A percentile compares a stretch with the other conserved stretches of the same genome.
These are phyloP conservation scores for Microcyclospora tardicrescens DNA, from an alignment of 2,329 filamentous ascomycete genomes.

Conservation along the genomic window DNA sequence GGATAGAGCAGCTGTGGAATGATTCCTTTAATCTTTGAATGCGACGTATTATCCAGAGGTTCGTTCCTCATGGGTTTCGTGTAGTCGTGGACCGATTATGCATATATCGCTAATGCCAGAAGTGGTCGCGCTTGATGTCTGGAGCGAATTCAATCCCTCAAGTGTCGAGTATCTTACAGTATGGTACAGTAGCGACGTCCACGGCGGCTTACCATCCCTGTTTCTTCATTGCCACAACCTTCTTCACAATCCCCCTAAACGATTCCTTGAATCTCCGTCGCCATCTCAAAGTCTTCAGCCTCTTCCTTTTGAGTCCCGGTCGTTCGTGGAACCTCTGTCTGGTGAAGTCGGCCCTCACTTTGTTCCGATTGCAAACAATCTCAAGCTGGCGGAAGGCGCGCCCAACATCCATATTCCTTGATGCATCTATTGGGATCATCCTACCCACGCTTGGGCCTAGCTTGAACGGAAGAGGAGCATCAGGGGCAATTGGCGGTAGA, in stretches of 20 bases:
- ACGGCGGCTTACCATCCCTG: constrained; percentile 60
- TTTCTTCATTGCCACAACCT: constrained; percentile 56
- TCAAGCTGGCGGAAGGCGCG: constrained; percentile 35
- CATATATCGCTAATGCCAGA: too few species aligned
- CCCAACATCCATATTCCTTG: constrained; percentile 32
- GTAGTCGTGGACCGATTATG: too few species aligned
- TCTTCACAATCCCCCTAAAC: constrained; percentile 50
- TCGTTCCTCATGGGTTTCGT: too few species aligned
- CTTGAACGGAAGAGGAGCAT: constrained; percentile 10
- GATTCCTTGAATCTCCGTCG: constrained; percentile 53
- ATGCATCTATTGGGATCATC: constrained; percentile 24
- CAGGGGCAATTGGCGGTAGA: too few species aligned
- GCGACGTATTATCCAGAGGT: too few species aligned
- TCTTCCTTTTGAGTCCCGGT: constrained; percentile 63
- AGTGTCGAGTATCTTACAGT: not conserved
- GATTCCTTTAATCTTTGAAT: too few species aligned
- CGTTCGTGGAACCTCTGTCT: constrained; percentile 62
- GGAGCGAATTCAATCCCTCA: too few species aligned
- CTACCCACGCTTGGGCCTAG: constrained; percentile 30
- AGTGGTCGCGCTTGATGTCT: too few species aligned
- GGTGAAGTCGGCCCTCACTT: constrained; percentile 41
- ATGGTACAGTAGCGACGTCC: not conserved
- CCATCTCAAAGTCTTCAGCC: constrained; percentile 57
- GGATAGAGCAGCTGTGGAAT: too few species aligned
- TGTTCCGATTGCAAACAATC: constrained; percentile 39